Evolutionary conservation across 768 basidiomycete genomes (phyloP), one percentile per base, ranked within the genome.

Genomic region (Antrodiella citrinella): DNA sequence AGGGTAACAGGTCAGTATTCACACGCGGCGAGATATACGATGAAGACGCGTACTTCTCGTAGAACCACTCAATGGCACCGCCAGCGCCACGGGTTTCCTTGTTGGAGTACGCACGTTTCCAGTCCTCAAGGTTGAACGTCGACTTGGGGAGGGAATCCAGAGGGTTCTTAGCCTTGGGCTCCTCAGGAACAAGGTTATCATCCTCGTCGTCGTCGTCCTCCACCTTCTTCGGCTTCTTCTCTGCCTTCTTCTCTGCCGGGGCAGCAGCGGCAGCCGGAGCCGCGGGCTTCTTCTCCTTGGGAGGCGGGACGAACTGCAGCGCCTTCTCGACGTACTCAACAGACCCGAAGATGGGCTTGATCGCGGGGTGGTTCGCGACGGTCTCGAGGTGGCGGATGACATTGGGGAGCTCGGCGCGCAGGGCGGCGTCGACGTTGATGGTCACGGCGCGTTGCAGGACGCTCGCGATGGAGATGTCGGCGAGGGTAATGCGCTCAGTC

Each of bases 71-170:
- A 35, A 99, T 61, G 46, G 91, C 68, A 55, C 89, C 93, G 41
- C 68, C 81, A 15, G 86, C 57, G 30, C 88, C 91, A 49, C 88
- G 83, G 35, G 94, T 97, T n/a, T 97, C 93, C 67, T 86, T 84
- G 85, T 97, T 98, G 61, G 93, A 96, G 76, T 98, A 99, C 41
- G 88, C 86, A 42, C 91, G 84, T 69, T 97, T 97, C 92, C 91
- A 96, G 70, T 97, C 92, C 68, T 95, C 88, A 50, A 92, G 81
- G 73, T 91, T 91, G 69, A 90, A 82, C 4, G 78, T 71, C 10
- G 88, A 86, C 69, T 90, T 94, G 58, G 92, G 91, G 38, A 97
- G 81, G 54, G 80, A 76, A 56, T 96, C 95, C 47, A 95, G 82
- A 22, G 95, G 95, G 78, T 96, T 95, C 80, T 94, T 93, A 51